Conservation (phyloP, 805 yeast species). For the Saturnispora silvae region DNA sequence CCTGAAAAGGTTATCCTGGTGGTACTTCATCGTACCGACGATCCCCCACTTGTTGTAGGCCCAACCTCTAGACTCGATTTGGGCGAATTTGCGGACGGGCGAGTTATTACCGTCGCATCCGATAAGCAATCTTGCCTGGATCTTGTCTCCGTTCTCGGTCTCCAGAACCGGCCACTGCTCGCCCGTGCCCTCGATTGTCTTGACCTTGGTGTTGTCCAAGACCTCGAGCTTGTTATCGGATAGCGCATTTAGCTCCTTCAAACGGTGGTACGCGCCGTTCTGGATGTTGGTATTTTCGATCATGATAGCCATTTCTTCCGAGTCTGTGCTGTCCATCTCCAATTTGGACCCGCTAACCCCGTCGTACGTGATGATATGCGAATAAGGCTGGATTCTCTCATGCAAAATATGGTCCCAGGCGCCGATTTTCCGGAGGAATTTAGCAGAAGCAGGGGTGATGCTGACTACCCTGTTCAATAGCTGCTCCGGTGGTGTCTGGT, state of each 20-base stretch:
- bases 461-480: conserved; percentile 78
- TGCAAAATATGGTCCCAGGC: conserved; percentile 61
- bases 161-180: conserved; percentile 68
- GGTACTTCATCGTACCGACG: conserved; percentile 79
- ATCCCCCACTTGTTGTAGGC: conserved; percentile 77
- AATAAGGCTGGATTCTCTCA: conserved; percentile 71
- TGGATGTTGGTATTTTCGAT: conserved; percentile 81
- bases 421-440: conserved; percentile 57
- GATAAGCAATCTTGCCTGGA: conserved; percentile 64
- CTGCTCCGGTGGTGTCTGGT: conserved; percentile 31
- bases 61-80: conserved; percentile 88
- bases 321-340: conserved; percentile 67
- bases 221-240: conserved; percentile 29
- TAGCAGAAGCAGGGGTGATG: conserved; percentile 70
- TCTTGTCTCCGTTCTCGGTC: conserved; percentile 50
- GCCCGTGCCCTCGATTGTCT: conserved; percentile 33
- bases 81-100: conserved; percentile 76
- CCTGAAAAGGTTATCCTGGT: conserved; percentile 52
- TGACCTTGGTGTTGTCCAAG: conserved; percentile 59
- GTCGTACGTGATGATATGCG: conserved; percentile 78
- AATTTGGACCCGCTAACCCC: conserved; percentile 63
- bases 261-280: conserved; percentile 49
- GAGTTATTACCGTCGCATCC: conserved; percentile 97
- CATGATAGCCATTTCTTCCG: conserved; percentile 67
- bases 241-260: conserved; percentile 32